These are phyloP conservation scores for Trametes sanguinea DNA, from an alignment of 768 basidiomycete genomes.

Conservation along the genomic window DNA sequence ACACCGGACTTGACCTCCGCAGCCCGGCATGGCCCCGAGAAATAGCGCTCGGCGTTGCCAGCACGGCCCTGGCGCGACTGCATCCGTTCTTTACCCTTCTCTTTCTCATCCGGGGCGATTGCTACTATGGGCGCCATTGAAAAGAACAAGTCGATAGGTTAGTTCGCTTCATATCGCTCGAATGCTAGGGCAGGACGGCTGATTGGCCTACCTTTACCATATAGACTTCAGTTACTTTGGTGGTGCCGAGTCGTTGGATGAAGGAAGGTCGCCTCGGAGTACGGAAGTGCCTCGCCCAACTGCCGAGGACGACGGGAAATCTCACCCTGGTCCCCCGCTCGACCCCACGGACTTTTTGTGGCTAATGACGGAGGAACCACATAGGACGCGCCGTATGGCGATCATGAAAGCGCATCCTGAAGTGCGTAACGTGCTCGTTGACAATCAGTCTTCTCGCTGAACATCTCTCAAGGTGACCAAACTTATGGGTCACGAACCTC, in stretches of 20 bases:
- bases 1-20: conserved; percentile 1
- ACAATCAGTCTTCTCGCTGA: background rate
- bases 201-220: background rate
- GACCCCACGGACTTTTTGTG: conserved; percentile 90
- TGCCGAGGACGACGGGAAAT: conserved; percentile 45
- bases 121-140: background rate
- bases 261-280: conserved; percentile 46
- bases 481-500: conserved; percentile 93
- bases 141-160: conserved; percentile 1
- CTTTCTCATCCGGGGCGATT: background rate
- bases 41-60: conserved; percentile 2
- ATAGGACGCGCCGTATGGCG: conserved; percentile 80
- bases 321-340: conserved; percentile 57
- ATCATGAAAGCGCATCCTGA: conserved; percentile 96
- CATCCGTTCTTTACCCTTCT: background rate
- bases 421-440: conserved; percentile 43
- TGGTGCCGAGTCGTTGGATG: conserved; percentile 75
- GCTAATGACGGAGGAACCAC: conserved; percentile 98
- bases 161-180: background rate
- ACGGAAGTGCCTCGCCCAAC: conserved; percentile 47
- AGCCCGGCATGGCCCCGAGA: background rate
- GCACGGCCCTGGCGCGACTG: background rate
- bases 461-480: conserved; percentile 71
- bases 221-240: conserved; percentile 80
- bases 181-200: background rate